phyloP scores from a whole-genome alignment of 2,329 filamentous ascomycete species.

The Alternaria sp. region DNA sequence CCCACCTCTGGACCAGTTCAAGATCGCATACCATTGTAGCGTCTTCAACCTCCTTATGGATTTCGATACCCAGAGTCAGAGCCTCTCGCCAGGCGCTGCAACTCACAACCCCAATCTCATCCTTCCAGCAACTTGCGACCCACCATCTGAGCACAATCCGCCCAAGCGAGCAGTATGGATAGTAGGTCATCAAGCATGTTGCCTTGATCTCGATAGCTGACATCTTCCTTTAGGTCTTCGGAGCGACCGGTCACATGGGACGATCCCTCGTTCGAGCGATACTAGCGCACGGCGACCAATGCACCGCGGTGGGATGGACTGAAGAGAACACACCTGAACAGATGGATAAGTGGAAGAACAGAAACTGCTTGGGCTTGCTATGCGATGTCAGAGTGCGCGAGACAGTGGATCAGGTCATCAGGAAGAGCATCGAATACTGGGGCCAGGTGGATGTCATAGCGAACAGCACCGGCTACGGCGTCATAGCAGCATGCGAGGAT shows the following conservation, averaged over 20 bases:
- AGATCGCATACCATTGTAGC: conserved; percentile 12
- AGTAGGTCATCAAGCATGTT: conserved; percentile 57
- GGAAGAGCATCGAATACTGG: conserved; percentile 74
- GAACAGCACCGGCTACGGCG: conserved; percentile 90
- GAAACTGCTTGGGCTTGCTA: conserved; percentile 76
- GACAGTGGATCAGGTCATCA: conserved; percentile 75
- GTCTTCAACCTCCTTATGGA: conserved; percentile 35
- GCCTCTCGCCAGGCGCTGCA: conserved; percentile 45
- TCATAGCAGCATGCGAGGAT: conserved; percentile 95
- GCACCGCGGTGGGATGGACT: conserved; percentile 83
- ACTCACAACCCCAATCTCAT: conserved; percentile 55
- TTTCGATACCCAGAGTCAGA: conserved; percentile 44
- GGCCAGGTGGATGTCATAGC: conserved; percentile 86
- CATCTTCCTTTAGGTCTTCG: conserved; percentile 69
- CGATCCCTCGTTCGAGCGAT: conserved; percentile 85
- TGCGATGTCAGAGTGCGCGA: conserved; percentile 87
- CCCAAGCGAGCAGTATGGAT: conserved; percentile 85
- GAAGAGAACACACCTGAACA: conserved; percentile 75
- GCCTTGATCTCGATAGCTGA: neutral
- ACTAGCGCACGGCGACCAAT: conserved; percentile 79
- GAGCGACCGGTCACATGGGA: conserved; percentile 96
- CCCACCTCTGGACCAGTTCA: conserved; percentile 29
- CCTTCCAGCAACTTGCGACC: conserved; percentile 85
- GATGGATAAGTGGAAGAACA: conserved; percentile 72
- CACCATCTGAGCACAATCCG: conserved; percentile 73